These are phyloP conservation scores for Irpex sp. DNA, from an alignment of 1,284 basidiomycete species.

Conservation along the genomic window DNA sequence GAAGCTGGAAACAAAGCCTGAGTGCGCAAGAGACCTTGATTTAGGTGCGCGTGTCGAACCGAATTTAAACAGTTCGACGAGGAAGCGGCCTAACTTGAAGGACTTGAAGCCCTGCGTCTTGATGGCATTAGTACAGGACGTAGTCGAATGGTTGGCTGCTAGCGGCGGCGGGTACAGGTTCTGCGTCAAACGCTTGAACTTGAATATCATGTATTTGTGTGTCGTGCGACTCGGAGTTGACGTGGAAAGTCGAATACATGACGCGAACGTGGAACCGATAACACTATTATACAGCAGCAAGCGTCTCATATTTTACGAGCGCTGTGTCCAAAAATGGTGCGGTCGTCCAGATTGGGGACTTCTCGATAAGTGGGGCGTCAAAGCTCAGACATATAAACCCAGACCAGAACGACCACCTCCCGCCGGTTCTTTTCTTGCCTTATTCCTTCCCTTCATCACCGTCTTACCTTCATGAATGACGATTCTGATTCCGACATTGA, in stretches of 20 bases:
- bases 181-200: neutral
- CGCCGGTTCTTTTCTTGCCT: too few species aligned
- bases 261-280: neutral
- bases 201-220: neutral
- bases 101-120: neutral
- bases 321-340: neutral
- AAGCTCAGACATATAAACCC: too few species aligned
- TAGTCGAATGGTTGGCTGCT: neutral
- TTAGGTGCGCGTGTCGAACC: neutral
- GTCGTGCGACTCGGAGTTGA: neutral
- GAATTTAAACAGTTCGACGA: neutral
- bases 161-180: neutral
- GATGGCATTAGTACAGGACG: neutral
- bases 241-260: neutral
- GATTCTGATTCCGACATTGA: too few species aligned
- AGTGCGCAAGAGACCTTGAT: neutral
- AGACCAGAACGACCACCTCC: too few species aligned
- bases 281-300: neutral
- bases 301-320: neutral
- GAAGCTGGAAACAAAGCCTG: neutral
- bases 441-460: too few species aligned
- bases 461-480: too few species aligned
- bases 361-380: conserved; percentile 2
- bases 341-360: conserved; percentile 4
- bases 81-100: neutral